Conservation (phyloP, 2,329 filamentous ascomycete genomes). For the Chaetomium globosum region DNA sequence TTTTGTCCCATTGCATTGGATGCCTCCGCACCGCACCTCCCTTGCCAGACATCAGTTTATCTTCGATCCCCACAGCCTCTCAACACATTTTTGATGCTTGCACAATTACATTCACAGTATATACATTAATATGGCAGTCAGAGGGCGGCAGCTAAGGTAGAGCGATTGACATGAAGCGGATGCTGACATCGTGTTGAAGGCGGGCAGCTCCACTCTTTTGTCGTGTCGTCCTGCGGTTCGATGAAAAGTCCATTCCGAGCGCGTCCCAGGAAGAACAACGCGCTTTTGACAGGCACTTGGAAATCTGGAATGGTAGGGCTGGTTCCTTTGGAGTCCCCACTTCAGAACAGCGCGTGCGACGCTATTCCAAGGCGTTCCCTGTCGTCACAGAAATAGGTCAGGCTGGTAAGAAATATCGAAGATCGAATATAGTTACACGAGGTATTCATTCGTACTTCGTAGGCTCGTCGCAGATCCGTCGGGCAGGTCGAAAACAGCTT, state of each 20-base stretch:
- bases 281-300: neutral
- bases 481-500: neutral
- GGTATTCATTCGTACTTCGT: no score
- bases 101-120: neutral
- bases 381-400: slow-evolving; percentile 2
- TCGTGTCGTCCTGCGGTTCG: slow-evolving; percentile 19
- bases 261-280: neutral
- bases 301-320: slow-evolving; percentile 10
- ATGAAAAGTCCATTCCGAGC: neutral
- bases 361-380: slow-evolving; percentile 31
- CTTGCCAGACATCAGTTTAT: no score
- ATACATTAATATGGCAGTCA: neutral
- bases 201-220: slow-evolving; percentile 6
- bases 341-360: slow-evolving; percentile 19
- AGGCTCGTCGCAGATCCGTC: neutral
- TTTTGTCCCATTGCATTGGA: slow-evolving; percentile 1
- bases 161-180: neutral
- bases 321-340: slow-evolving; percentile 3
- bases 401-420: neutral
- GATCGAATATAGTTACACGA: neutral
- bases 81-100: neutral
- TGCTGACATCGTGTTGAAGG: neutral
- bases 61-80: neutral
- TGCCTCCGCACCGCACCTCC: neutral
- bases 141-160: neutral